These are phyloP conservation scores for Eremochloa ophiuroides DNA, from an alignment of 176 grass and related monocot genomes.

Conservation along the genomic window DNA sequence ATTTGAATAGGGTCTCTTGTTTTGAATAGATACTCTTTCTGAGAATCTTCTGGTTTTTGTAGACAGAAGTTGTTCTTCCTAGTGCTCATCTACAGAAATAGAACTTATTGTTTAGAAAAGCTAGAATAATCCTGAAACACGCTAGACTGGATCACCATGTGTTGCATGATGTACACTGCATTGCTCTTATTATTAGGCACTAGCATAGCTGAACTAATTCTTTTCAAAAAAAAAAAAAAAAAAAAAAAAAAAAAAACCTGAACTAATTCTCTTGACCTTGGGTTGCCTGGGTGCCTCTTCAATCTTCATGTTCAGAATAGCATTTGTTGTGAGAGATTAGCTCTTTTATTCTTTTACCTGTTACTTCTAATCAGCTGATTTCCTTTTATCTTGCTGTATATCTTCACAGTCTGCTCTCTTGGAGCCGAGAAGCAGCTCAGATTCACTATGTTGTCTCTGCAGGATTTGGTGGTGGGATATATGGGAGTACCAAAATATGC, in stretches of 20 bases:
- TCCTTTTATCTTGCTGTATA: not conserved
- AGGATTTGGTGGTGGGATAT: constrained; percentile 98
- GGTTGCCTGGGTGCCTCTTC: not conserved
- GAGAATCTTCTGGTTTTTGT: not conserved
- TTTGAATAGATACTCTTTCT: not conserved
- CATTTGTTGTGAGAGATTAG: not conserved
- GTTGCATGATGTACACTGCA: not conserved
- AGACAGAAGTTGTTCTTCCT: not conserved
- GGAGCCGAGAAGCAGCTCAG: not conserved
- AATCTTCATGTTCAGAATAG: not conserved
- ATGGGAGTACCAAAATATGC: constrained; percentile 95
- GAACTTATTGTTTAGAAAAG: not conserved
- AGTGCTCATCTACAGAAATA: not conserved
- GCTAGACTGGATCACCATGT: not conserved
- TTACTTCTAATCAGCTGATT: not conserved
- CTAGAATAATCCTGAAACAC: not conserved
- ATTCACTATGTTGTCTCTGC: constrained; percentile 9
- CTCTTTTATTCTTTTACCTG: not conserved
- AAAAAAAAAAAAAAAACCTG: too few species aligned
- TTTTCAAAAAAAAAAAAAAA: too few species aligned
- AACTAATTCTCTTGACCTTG: not conserved
- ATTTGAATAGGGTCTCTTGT: not conserved
- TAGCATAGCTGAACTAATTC: not conserved
- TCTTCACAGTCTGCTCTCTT: not conserved
- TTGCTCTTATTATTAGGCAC: not conserved